Conservation (phyloP, 352 stramenopile species). For the Aphanomyces cochlioides region DNA sequence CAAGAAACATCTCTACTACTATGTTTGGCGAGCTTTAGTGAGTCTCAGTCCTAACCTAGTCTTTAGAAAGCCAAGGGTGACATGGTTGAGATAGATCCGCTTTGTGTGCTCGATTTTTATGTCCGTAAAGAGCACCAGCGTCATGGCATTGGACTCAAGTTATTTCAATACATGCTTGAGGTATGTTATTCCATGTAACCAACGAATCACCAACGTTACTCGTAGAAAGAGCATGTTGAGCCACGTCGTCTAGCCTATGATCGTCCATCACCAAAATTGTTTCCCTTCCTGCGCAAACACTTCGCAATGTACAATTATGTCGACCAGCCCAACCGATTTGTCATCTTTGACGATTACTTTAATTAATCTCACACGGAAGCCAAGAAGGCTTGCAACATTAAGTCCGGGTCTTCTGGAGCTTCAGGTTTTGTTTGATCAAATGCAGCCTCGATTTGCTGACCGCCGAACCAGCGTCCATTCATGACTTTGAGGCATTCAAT, state of each 20-base stretch:
- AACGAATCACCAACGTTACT: not conserved
- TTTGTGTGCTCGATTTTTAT: constrained; percentile 83
- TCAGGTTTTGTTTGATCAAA: constrained; percentile 60
- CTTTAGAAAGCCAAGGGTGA: constrained; percentile 47
- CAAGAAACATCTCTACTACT: constrained; percentile 71
- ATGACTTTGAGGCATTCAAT: constrained; percentile 74
- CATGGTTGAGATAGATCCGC: constrained; percentile 67
- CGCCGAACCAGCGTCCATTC: constrained; percentile 75
- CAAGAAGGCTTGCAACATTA: constrained; percentile 77
- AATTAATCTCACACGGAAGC: constrained; percentile 38
- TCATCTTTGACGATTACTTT: constrained; percentile 78
- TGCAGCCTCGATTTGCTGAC: constrained; percentile 53
- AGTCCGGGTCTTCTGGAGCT: constrained; percentile 56
- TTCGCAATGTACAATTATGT: constrained; percentile 44
- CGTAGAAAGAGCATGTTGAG: not conserved
- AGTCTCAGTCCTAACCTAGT: constrained; percentile 5
- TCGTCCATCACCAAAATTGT: constrained; percentile 72
- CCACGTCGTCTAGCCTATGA: constrained; percentile 60
- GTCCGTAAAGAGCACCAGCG: constrained; percentile 53
- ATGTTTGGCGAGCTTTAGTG: constrained; percentile 38
- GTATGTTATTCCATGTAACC: constrained; percentile 27
- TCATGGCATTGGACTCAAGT: constrained; percentile 47
- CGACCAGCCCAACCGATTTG: constrained; percentile 81
- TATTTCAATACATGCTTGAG: constrained; percentile 62
- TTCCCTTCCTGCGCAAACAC: constrained; percentile 74